Conservation (phyloP, 2,329 filamentous ascomycete species). For the Colletotrichum euphorbiae region DNA sequence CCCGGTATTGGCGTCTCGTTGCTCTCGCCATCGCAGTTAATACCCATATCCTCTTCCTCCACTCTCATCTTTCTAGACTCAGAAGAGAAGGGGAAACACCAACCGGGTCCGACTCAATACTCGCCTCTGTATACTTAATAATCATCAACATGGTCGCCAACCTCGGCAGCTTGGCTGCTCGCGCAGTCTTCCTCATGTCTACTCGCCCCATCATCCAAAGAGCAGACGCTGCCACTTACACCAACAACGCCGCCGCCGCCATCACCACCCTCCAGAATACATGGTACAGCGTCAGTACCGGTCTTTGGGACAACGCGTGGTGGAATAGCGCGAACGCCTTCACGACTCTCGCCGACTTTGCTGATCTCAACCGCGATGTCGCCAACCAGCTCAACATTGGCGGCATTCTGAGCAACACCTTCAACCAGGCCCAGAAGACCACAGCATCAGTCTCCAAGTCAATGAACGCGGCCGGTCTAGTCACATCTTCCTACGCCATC, state of each 20-base stretch:
- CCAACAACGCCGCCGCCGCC: conserved; percentile 47
- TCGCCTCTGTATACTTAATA: conserved; percentile 25
- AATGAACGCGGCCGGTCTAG: conserved; percentile 50
- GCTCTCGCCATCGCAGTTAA: conserved; percentile 21
- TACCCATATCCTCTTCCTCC: conserved; percentile 34
- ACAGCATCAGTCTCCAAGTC: conserved; percentile 53
- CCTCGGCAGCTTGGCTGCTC: conserved; percentile 37
- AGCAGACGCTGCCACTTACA: conserved; percentile 45
- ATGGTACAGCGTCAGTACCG: conserved; percentile 71
- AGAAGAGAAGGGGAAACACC: conserved; percentile 2
- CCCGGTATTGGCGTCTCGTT: conserved; percentile 18
- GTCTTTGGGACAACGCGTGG: conserved; percentile 76
- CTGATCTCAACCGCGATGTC: conserved; percentile 48
- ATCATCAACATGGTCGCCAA: conserved; percentile 38
- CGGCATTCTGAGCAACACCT: conserved; percentile 58
- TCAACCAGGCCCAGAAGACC: conserved; percentile 56
- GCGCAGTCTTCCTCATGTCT: conserved; percentile 40
- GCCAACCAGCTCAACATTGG: conserved; percentile 54
- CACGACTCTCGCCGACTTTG: conserved; percentile 70
- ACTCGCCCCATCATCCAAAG: conserved; percentile 32
- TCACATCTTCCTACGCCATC: conserved; percentile 53
- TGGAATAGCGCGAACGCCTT: conserved; percentile 79
- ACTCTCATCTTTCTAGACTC: neutral
- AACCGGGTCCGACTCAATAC: neutral
- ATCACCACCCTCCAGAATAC: conserved; percentile 61